phyloP scores from a whole-genome alignment of 192 early-diverging fungal genomes.

The Gryganskiella cystojenkinii region DNA sequence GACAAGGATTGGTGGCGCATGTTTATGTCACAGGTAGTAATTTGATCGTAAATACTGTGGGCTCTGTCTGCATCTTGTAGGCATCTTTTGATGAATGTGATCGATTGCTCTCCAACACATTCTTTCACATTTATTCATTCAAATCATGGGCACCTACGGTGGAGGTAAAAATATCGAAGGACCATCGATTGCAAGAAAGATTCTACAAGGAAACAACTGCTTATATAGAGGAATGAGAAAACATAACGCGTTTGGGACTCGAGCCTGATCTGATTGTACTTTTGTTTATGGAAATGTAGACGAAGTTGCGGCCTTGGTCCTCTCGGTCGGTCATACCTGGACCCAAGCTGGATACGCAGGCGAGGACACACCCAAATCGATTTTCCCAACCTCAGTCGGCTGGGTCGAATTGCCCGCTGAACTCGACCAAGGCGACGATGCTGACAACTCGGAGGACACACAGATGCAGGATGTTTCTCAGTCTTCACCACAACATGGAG shows the following conservation, averaged over 20 bases:
- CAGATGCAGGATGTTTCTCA: constrained; percentile 47
- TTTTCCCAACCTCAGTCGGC: constrained; percentile 87
- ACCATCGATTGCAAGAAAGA: too few species aligned
- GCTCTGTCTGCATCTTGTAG: too few species aligned
- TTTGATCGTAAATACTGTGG: too few species aligned
- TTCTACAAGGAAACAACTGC: too few species aligned
- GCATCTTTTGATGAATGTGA: background rate
- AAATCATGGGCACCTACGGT: constrained; percentile 51
- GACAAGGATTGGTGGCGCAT: too few species aligned
- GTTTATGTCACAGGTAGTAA: too few species aligned
- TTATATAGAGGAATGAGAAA: too few species aligned
- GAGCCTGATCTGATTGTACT: background rate
- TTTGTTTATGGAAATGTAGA: constrained; percentile 58
- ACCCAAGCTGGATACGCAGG: constrained; percentile 97
- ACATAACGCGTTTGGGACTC: background rate
- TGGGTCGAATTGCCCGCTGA: constrained; percentile 59
- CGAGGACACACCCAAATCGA: constrained; percentile 91
- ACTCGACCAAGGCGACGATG: constrained; percentile 45
- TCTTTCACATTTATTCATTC: constrained; percentile 2
- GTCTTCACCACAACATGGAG: constrained; percentile 28
- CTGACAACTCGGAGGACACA: constrained; percentile 51
- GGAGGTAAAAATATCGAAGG: constrained; percentile 25
- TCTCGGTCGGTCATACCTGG: constrained; percentile 91
- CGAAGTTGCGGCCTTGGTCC: constrained; percentile 93
- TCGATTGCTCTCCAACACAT: background rate